phyloP scores from a whole-genome alignment of 2,329 filamentous ascomycete species.

The Colletotrichum karsti region DNA sequence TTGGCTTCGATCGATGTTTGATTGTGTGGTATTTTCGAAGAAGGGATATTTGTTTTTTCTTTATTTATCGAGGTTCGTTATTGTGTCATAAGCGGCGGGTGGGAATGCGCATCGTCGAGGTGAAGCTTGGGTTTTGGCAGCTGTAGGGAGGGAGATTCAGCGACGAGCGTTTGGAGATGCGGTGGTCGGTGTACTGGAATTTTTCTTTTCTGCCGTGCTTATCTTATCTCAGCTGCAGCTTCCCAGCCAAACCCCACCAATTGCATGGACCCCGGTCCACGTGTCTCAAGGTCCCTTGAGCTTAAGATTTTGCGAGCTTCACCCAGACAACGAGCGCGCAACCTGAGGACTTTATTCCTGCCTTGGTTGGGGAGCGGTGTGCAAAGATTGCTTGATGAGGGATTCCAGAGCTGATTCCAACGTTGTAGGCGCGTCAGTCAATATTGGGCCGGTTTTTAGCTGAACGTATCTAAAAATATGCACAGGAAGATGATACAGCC shows the following conservation, averaged over 20 bases:
- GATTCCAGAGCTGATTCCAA: too few species aligned
- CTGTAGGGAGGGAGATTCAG: not conserved
- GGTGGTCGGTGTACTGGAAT: slow-evolving; percentile 1
- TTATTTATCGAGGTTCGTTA: not conserved
- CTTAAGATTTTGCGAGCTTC: not conserved
- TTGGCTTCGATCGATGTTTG: not conserved
- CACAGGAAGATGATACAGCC: too few species aligned
- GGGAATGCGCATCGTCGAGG: not conserved
- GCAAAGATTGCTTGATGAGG: not conserved
- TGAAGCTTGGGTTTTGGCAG: not conserved
- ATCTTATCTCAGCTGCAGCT: slow-evolving; percentile 25
- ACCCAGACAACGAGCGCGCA: not conserved
- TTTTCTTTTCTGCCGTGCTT: slow-evolving; percentile 24
- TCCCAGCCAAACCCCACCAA: not conserved
- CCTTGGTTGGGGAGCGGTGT: not conserved
- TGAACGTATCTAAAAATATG: too few species aligned
- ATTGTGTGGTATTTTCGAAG: not conserved
- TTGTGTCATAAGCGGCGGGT: not conserved
- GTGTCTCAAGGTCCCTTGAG: too few species aligned
- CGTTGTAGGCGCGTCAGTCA: too few species aligned
- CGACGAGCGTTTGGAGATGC: not conserved
- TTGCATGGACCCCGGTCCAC: not conserved
- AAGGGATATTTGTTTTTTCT: not conserved
- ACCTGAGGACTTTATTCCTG: not conserved
- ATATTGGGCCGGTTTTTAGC: too few species aligned